Evolutionary conservation across 768 basidiomycete species (phyloP).

Genomic region (Auricularia auricula-judae): DNA sequence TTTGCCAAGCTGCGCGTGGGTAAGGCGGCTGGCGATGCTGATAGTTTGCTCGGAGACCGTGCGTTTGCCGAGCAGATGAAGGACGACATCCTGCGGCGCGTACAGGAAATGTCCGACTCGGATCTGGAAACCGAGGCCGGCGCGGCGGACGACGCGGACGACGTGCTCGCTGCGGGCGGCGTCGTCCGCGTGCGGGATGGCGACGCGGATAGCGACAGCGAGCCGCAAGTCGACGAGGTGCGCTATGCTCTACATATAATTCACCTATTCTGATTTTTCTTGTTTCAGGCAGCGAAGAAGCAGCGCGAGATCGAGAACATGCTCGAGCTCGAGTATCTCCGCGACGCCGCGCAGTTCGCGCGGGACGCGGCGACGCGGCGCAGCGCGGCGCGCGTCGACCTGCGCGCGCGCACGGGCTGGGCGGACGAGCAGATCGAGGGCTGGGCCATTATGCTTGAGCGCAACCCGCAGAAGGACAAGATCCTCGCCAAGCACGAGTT

Average conservation of each 20-base stretch:
- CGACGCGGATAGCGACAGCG: constrained; percentile 33
- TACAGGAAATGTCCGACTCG: constrained; percentile 58
- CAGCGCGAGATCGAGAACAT: constrained; percentile 37
- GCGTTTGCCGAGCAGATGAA: constrained; percentile 66
- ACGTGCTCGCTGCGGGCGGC: constrained; percentile 38
- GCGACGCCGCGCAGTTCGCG: constrained; percentile 65
- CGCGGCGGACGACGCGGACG: constrained; percentile 26
- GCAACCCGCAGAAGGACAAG: constrained; percentile 68
- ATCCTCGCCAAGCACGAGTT: constrained; percentile 71
- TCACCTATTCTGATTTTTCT: constrained; percentile 10
- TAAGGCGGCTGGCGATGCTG: constrained; percentile 41
- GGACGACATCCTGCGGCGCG: constrained; percentile 67
- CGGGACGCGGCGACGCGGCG: constrained; percentile 63
- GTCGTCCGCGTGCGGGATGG: constrained; percentile 41
- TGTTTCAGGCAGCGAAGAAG: constrained; percentile 10
- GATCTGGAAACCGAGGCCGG: constrained; percentile 38
- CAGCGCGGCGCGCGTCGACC: constrained; percentile 51
- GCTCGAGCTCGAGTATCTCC: constrained; percentile 68
- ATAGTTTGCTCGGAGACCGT: constrained; percentile 37
- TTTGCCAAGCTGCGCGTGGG: constrained; percentile 45
- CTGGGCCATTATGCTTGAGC: constrained; percentile 83
- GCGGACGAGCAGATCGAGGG: constrained; percentile 83
- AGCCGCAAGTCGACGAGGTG: constrained; percentile 23
- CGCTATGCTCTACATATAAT: constrained; percentile 10
- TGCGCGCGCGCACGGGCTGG: constrained; percentile 68